Percentiles rank a stretch among this genome's conserved stretches.
phyloP scores from a whole-genome alignment of 2,329 filamentous ascomycete species.

The Stachybotrys elegans region DNA sequence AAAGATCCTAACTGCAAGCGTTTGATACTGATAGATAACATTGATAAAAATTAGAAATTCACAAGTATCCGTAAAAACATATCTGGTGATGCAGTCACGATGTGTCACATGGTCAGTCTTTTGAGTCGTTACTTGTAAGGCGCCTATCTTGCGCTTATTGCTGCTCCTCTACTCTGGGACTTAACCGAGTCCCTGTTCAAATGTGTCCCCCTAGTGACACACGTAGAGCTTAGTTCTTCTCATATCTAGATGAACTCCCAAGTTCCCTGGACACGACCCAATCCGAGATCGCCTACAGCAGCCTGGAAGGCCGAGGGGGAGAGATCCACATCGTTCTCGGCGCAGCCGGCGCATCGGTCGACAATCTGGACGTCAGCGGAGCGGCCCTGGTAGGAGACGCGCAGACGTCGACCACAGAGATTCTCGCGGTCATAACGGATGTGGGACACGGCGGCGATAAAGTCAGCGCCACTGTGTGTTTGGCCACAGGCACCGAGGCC shows the following conservation, averaged over 20 bases:
- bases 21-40: too few species aligned
- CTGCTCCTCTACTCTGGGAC: too few species aligned
- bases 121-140: too few species aligned
- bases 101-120: too few species aligned
- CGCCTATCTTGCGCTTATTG: too few species aligned
- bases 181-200: too few species aligned
- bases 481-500: slow-evolving; percentile 65
- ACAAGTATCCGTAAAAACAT: too few species aligned
- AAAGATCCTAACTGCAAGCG: too few species aligned
- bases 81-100: too few species aligned
- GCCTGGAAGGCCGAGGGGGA: slow-evolving; percentile 40
- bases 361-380: slow-evolving; percentile 60
- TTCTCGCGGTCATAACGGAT: slow-evolving; percentile 58
- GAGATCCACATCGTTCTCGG: slow-evolving; percentile 41
- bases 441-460: slow-evolving; percentile 63
- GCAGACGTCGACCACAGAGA: slow-evolving; percentile 60
- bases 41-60: too few species aligned
- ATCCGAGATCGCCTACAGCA: slow-evolving; percentile 28
- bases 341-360: slow-evolving; percentile 56
- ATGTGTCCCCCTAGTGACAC: too few species aligned
- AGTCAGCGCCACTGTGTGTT: slow-evolving; percentile 45
- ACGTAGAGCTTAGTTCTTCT: too few species aligned
- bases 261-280: slow-evolving; percentile 15
- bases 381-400: slow-evolving; percentile 44
- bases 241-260: slow-evolving; percentile 24